These are phyloP conservation scores for Leccinum griseonigrum DNA, from an alignment of 1,284 basidiomycete genomes.

Conservation along the genomic window DNA sequence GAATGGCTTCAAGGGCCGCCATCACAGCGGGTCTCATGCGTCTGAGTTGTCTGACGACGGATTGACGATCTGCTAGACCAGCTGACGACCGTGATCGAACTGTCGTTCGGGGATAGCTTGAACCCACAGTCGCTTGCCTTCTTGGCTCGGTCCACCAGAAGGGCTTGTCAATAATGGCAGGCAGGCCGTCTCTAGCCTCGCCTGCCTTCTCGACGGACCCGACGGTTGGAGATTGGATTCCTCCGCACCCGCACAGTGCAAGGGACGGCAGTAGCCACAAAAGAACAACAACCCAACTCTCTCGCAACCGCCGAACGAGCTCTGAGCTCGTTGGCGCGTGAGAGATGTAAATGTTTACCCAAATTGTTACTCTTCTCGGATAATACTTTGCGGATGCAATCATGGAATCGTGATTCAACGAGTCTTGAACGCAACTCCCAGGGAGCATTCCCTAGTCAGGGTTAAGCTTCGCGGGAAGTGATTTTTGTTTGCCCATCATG, in stretches of 20 bases:
- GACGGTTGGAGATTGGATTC: not conserved
- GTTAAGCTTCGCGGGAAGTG: conserved; percentile 27
- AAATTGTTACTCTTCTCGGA: not conserved
- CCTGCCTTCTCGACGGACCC: not conserved
- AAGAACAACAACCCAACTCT: not conserved
- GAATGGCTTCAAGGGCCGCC: not conserved
- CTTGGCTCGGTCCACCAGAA: not conserved
- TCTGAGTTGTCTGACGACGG: not conserved
- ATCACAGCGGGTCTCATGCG: not conserved
- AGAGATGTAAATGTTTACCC: not conserved
- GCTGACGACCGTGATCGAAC: conserved; percentile 11
- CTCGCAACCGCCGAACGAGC: not conserved
- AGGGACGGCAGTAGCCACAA: not conserved
- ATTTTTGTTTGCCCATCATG: conserved; percentile 13
- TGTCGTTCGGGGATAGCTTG: conserved; percentile 4
- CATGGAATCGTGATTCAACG: not conserved
- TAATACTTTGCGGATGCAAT: conserved; percentile 1
- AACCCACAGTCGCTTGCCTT: conserved; percentile 4
- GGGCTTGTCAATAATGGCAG: conserved; percentile 5
- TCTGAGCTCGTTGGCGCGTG: not conserved
- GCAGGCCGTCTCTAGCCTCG: not conserved
- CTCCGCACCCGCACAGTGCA: not conserved
- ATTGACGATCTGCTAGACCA: conserved; percentile 12
- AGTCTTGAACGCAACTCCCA: not conserved
- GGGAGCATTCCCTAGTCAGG: conserved; percentile 12